A percentile compares a stretch with the other conserved stretches of the same genome.
phyloP scores from a whole-genome alignment of 805 yeast genomes.

The Saccharomycopsis malanga region DNA sequence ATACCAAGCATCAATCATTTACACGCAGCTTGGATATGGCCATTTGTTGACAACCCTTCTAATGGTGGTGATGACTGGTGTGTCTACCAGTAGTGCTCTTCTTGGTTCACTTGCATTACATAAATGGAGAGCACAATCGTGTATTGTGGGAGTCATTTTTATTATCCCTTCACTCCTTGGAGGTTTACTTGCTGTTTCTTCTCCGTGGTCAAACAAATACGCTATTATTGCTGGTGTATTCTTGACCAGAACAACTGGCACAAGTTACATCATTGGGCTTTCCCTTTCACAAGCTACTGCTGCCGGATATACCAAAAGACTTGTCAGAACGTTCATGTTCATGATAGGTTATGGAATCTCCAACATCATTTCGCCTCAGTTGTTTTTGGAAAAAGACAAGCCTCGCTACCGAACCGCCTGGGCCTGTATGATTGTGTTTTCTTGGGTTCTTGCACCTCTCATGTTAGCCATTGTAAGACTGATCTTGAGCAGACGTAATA shows the following conservation, averaged over 20 bases:
- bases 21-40: slow-evolving; percentile 37
- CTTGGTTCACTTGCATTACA: slow-evolving; percentile 32
- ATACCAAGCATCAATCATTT: slow-evolving; percentile 46
- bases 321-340: slow-evolving; percentile 40
- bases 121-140: slow-evolving; percentile 32
- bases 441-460: slow-evolving; percentile 41
- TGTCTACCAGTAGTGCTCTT: slow-evolving; percentile 35
- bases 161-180: slow-evolving; percentile 30
- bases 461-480: slow-evolving; percentile 37
- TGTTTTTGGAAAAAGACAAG: slow-evolving; percentile 37
- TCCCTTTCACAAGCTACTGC: slow-evolving; percentile 26
- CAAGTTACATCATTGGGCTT: slow-evolving; percentile 26
- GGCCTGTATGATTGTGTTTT: slow-evolving; percentile 48
- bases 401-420: slow-evolving; percentile 47
- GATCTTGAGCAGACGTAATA: slow-evolving; percentile 40
- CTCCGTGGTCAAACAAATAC: slow-evolving; percentile 30
- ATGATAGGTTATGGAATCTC: slow-evolving; percentile 59
- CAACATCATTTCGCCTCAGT: slow-evolving; percentile 48
- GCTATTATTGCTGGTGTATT: slow-evolving; percentile 38
- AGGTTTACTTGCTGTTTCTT: slow-evolving; percentile 27
- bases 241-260: slow-evolving; percentile 31
- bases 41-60: slow-evolving; percentile 44
- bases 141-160: slow-evolving; percentile 33
- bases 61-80: slow-evolving; percentile 47
- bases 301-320: slow-evolving; percentile 63